Conservation (phyloP, 352 stramenopile genomes). For the Phytophthora nicotianae region DNA sequence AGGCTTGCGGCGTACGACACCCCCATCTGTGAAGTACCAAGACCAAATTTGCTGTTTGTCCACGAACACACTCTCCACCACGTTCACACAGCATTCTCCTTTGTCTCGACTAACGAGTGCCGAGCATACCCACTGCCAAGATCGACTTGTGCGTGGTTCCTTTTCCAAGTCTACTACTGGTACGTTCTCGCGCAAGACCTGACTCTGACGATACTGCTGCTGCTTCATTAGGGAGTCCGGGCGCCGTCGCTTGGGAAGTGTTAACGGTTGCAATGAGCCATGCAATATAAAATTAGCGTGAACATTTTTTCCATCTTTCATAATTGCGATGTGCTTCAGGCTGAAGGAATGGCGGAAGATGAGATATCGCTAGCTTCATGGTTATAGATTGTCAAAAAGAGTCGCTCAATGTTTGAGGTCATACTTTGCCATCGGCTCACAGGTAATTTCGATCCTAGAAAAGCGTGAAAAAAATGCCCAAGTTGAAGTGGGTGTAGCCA, state of each 20-base stretch:
- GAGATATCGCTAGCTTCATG: too few relatives aligned
- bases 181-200: constrained; percentile 63
- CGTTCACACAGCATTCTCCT: constrained; percentile 50
- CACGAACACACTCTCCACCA: constrained; percentile 79
- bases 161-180: constrained; percentile 54
- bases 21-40: constrained; percentile 65
- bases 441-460: too few relatives aligned
- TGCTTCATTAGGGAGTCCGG: constrained; percentile 14
- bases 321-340: too few relatives aligned
- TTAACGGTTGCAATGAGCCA: constrained; percentile 19
- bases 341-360: background rate
- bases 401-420: too few relatives aligned
- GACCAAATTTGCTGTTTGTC: constrained; percentile 81
- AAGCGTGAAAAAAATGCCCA: background rate
- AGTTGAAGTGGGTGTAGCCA: constrained; percentile 18
- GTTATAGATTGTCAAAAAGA: too few relatives aligned
- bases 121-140: constrained; percentile 76
- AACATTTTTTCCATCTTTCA: background rate
- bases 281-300: constrained; percentile 24
- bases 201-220: constrained; percentile 26
- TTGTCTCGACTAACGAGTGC: constrained; percentile 67
- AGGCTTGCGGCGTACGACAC: constrained; percentile 65
- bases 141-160: constrained; percentile 50
- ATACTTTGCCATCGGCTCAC: too few relatives aligned
- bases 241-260: constrained; percentile 9